Evolutionary conservation across 306 rosid species (phyloP).

Genomic region (Oxytropis ochrocephala): DNA sequence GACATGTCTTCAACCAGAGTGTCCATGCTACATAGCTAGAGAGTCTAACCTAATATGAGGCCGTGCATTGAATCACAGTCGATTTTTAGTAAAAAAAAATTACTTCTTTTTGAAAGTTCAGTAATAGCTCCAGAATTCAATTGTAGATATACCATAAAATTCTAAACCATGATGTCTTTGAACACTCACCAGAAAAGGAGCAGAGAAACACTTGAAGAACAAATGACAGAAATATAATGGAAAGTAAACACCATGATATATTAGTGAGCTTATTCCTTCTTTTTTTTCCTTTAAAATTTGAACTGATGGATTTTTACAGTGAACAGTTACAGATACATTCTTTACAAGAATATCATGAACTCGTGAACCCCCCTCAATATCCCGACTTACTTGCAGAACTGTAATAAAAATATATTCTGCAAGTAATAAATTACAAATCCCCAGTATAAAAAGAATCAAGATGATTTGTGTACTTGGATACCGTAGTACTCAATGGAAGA

Average conservation of each 20-base stretch:
- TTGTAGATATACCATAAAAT: neutral
- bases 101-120: neutral
- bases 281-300: conserved; percentile 3
- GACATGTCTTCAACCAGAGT: no score
- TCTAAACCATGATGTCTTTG: neutral
- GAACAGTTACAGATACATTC: conserved; percentile 26
- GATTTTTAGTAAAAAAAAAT: neutral
- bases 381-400: conserved; percentile 21
- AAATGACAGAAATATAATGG: neutral
- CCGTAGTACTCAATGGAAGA: conserved; percentile 52
- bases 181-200: neutral
- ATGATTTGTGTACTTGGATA: conserved; percentile 3
- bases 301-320: conserved; percentile 20
- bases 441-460: neutral
- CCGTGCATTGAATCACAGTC: neutral
- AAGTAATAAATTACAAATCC: conserved; percentile 23
- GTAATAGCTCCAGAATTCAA: neutral
- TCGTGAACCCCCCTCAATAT: neutral
- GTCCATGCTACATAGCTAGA: no score
- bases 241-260: neutral
- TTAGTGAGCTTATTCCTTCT: neutral
- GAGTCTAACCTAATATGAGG: no score
- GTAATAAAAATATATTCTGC: conserved; percentile 24
- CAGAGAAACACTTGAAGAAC: neutral
- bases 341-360: conserved; percentile 22